Percentiles rank a stretch among this genome's conserved stretches.
Evolutionary conservation across 2,329 filamentous ascomycete species (phyloP).

Genomic region (Verticillium zaregamsianum): DNA sequence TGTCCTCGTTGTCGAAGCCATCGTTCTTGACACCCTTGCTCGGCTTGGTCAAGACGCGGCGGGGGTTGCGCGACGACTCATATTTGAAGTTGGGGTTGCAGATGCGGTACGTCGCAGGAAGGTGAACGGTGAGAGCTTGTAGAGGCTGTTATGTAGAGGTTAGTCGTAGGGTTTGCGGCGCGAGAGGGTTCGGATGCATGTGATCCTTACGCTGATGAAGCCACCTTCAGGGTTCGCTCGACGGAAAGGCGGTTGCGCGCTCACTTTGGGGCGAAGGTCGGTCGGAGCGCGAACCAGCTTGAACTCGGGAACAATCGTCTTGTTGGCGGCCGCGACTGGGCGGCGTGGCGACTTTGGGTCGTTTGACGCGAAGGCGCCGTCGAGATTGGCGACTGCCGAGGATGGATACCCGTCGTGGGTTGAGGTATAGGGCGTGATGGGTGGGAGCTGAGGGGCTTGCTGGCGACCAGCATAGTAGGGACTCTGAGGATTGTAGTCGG

Average conservation of each 20-base stretch:
- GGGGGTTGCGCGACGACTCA: conserved; percentile 93
- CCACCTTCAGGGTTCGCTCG: conserved; percentile 94
- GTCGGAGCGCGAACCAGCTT: conserved; percentile 67
- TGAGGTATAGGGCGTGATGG: conserved; percentile 65
- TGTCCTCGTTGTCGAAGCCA: conserved; percentile 98
- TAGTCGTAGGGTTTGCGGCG: conserved; percentile 11
- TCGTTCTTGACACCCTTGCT: conserved; percentile 99
- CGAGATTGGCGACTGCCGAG: conserved; percentile 66
- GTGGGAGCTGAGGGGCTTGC: conserved; percentile 62
- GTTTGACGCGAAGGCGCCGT: conserved; percentile 52
- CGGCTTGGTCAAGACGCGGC: conserved; percentile 92
- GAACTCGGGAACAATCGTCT: conserved; percentile 82
- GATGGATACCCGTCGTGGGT: conserved; percentile 70
- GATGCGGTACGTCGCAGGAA: conserved; percentile 94
- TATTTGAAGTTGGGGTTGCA: conserved; percentile 99
- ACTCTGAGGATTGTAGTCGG: conserved; percentile 55
- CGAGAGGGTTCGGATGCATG: background rate
- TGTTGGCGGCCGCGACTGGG: conserved; percentile 45
- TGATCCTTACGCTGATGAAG: conserved; percentile 80
- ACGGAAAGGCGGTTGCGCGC: conserved; percentile 82
- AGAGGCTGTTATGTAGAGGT: conserved; percentile 60
- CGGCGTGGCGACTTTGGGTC: conserved; percentile 57
- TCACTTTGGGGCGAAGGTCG: conserved; percentile 80
- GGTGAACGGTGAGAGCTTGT: conserved; percentile 88
- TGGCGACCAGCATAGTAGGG: conserved; percentile 54